A percentile compares a stretch with the other conserved stretches of the same genome.
phyloP scores from a whole-genome alignment of 1,139 yeast genomes.

The Debaryomyces psychrophilus region DNA sequence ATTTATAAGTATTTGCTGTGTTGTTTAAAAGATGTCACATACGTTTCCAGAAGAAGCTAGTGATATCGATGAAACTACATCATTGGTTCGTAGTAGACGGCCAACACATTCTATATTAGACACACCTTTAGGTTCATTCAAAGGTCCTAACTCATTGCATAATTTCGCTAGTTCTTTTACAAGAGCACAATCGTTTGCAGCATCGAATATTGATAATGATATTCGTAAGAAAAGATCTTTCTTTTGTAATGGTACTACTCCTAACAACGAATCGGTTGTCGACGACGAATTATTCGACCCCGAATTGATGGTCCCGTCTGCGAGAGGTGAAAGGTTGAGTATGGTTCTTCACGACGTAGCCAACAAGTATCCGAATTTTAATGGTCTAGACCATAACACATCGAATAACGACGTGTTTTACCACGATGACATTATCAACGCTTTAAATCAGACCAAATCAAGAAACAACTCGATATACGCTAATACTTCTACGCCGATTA shows the following conservation, averaged over 20 bases:
- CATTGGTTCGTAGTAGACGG: conserved; percentile 26
- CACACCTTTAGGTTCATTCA: conserved; percentile 48
- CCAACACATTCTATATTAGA: conserved; percentile 38
- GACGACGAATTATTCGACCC: conserved; percentile 73
- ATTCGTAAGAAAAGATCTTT: conserved; percentile 48
- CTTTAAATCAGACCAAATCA: conserved; percentile 34
- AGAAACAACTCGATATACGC: conserved; percentile 32
- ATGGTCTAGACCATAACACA: conserved; percentile 16
- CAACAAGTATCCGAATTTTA: conserved; percentile 32
- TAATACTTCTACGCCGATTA: conserved; percentile 26
- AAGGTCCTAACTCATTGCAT: conserved; percentile 51
- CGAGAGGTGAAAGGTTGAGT: conserved; percentile 66
- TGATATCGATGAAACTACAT: conserved; percentile 21
- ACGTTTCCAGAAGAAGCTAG: conserved; percentile 2
- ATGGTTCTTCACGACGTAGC: conserved; percentile 47
- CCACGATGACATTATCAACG: conserved; percentile 42
- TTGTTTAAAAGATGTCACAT: background rate
- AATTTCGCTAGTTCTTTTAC: conserved; percentile 53
- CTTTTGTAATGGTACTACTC: conserved; percentile 26
- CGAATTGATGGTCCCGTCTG: conserved; percentile 67
- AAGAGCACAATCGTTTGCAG: conserved; percentile 51
- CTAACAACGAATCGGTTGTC: conserved; percentile 20
- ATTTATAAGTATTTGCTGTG: background rate
- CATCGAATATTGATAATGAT: conserved; percentile 47
- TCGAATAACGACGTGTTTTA: conserved; percentile 41